A percentile compares a stretch with the other conserved stretches of the same genome.
Conservation (phyloP, 1,139 yeast genomes). For the Komagataea norvegica region DNA sequence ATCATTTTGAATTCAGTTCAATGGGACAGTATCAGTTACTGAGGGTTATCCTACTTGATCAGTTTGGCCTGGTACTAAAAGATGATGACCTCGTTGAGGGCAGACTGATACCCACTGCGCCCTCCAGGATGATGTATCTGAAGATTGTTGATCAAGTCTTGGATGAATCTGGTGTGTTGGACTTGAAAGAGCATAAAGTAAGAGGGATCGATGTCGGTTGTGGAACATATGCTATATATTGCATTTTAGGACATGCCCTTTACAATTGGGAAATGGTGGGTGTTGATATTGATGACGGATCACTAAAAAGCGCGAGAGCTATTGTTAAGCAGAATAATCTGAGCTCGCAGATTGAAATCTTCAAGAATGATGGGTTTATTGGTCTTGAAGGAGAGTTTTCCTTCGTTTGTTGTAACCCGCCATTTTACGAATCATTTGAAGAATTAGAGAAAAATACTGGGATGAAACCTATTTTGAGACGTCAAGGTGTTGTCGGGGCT, state of each 20-base stretch:
- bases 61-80: conserved; percentile 11
- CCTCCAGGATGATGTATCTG: conserved; percentile 20
- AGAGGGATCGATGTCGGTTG: conserved; percentile 32
- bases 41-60: conserved; percentile 14
- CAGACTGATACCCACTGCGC: conserved; percentile 21
- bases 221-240: conserved; percentile 40
- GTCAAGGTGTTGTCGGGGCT: conserved; percentile 19
- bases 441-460: conserved; percentile 26
- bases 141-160: conserved; percentile 12
- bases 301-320: conserved; percentile 27
- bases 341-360: conserved; percentile 5
- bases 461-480: conserved; percentile 16
- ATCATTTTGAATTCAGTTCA: conserved; percentile 11
- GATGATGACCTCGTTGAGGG: conserved; percentile 6
- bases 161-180: conserved; percentile 11
- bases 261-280: conserved; percentile 30
- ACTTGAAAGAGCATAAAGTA: background rate
- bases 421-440: conserved; percentile 34
- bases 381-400: conserved; percentile 10
- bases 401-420: conserved; percentile 44
- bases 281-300: conserved; percentile 34
- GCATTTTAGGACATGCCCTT: conserved; percentile 30
- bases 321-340: conserved; percentile 25
- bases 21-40: conserved; percentile 20
- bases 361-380: conserved; percentile 13